Base-by-base conservation (phyloP, 805 yeast species). In the Yamadazyma scolyti region DNA sequence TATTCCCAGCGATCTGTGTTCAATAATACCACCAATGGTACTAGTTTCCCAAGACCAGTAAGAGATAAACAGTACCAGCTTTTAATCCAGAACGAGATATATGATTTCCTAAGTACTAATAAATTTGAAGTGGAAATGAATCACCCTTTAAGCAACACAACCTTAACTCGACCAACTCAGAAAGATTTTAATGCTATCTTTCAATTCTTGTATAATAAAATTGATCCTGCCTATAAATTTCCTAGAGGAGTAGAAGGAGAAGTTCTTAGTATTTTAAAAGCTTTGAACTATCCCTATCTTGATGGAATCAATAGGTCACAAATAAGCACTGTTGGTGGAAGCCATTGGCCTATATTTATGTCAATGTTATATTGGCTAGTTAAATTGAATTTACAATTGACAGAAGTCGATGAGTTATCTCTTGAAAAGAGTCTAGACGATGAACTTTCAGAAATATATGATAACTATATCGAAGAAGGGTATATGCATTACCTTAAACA, bases 241-340 rank as follows among this genome's bases (percentile, higher is more conserved):
- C 66, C 75, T 11, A 75, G 73, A 48, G 68, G 84, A 10, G 71
- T 83, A 20, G 96, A 87, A 40, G 68, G 74, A 28, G 96, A 88
- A 40, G 82, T 87, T 3, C 82, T 79, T 39, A 68, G 73, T 12
- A 58, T 85, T 12, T 59, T 88, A 44, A 80, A 76, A 48, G 68
- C 67, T 21, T 53, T 87, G 38, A 75, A 74, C 28, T 88, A 88
- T 47, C 96, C 97, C 2, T 86, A 81, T 52, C 55, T 86, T 36
- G 94, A 83, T 23, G 65, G 84, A 0, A 78, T 89, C 23, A 84
- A 82, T 54, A 80, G 88, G 48, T 81, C 93, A 1, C 94, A 86
- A 50, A 79, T 88, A 22, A 77, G 88, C 22, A 96, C 96, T 0
- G 96, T 86, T 9, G 96, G 96, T 5, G 95, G 95, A 2, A 78